Conservation (phyloP, 192 early-diverging fungal genomes). For the Funneliformis mosseae region DNA sequence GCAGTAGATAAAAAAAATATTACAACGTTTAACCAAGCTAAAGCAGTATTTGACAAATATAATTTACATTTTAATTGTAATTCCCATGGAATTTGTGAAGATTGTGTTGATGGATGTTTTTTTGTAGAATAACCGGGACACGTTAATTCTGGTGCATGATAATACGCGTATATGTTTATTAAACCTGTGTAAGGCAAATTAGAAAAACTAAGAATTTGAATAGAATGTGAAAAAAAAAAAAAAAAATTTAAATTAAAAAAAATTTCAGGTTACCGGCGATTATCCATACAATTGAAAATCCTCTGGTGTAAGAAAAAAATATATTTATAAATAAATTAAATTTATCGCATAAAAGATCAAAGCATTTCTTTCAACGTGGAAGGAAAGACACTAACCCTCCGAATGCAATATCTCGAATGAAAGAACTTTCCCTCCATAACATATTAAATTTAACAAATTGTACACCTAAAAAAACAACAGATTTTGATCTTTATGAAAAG, state of each 20-base stretch:
- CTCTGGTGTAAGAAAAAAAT: background rate
- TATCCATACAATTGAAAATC: background rate
- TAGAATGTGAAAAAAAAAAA: background rate
- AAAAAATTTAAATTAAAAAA: background rate
- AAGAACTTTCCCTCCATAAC: background rate
- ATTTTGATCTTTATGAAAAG: background rate
- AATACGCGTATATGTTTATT: background rate
- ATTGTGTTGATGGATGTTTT: background rate
- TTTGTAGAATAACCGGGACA: background rate
- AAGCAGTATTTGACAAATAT: background rate
- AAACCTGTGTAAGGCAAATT: background rate
- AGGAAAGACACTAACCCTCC: background rate
- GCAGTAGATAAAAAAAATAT: background rate
- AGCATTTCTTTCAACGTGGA: background rate
- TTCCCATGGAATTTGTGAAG: background rate
- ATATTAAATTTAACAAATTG: background rate
- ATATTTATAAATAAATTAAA: background rate
- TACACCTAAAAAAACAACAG: background rate
- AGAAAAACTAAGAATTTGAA: background rate
- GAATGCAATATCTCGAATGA: background rate
- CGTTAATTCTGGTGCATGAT: background rate
- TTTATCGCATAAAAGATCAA: background rate
- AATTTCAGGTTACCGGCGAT: background rate
- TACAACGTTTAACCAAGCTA: background rate
- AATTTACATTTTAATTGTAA: background rate